Conservation (phyloP, 192 early-diverging fungal genomes). For the Gorgonomyces haynaldii region DNA sequence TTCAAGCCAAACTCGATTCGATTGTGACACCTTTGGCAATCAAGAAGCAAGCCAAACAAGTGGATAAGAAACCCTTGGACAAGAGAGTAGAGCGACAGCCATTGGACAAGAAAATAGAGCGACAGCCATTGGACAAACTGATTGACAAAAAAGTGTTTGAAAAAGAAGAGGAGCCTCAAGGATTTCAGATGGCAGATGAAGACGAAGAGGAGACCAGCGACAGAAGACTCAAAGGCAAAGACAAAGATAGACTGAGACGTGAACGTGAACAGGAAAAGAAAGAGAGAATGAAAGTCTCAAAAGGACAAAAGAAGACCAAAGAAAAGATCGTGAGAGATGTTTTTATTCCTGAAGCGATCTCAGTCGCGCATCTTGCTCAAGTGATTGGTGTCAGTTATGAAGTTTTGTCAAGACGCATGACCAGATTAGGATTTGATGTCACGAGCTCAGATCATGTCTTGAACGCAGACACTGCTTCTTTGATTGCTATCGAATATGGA, state of each 20-base stretch:
- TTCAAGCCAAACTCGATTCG: too few relatives aligned
- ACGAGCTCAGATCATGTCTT: conserved; percentile 59
- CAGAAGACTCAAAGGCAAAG: background rate
- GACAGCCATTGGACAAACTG: too few relatives aligned
- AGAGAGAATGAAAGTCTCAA: conserved; percentile 6
- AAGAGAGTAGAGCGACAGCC: too few relatives aligned
- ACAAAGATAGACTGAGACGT: background rate
- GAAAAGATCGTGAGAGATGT: conserved; percentile 44
- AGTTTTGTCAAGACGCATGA: conserved; percentile 59
- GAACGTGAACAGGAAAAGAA: conserved; percentile 2
- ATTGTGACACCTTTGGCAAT: too few relatives aligned
- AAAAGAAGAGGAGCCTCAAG: too few relatives aligned
- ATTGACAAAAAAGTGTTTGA: too few relatives aligned
- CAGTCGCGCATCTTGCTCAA: conserved; percentile 67
- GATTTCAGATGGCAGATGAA: too few relatives aligned
- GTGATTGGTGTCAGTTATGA: conserved; percentile 63
- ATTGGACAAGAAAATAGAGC: too few relatives aligned
- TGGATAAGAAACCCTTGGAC: too few relatives aligned
- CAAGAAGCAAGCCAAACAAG: too few relatives aligned
- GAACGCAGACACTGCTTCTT: conserved; percentile 69
- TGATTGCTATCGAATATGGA: conserved; percentile 79
- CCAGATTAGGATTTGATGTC: conserved; percentile 68
- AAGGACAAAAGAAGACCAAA: conserved; percentile 22
- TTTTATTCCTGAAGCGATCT: conserved; percentile 68
- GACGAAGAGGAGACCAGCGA: background rate